Evolutionary conservation across 495 filamentous ascomycete species (phyloP), one percentile per base, ranked within the genome.

Genomic region (Aspergillus indologenus): DNA sequence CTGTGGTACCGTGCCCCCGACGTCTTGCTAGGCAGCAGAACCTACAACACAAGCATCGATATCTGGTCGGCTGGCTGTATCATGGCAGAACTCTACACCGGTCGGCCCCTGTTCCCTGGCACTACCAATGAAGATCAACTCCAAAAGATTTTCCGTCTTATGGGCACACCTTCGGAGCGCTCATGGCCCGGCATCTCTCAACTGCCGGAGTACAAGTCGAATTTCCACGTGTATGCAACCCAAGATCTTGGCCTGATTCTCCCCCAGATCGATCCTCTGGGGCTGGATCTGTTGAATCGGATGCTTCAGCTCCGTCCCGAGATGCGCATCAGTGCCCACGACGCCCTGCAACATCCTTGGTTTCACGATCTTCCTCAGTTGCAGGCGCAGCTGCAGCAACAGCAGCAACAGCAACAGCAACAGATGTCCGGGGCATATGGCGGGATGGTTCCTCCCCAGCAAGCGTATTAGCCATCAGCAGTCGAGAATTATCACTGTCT

Each of bases 11-110:
- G 92, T 19, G 92, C 92, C 0, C 92, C 92, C 1, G 92, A 97
- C 63, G 92, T 97, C 40, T 84, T 97, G 29, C 84, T 97, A 43
- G 92, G 92, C 48, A 90, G 86, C 61, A 78, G 92, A 58, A 96
- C 93, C 42, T 97, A 97, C 73, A 97, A 95, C 73, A 97, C 92
- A 22, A 93, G 89, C 75, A 97, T 97, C 76, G 92, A 97, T 67
- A 97, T 97, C 75, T 97, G 92, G 92, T 92, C 89, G 19, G 92
- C 92, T 15, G 92, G 92, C 43, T 97, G 92, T 71, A 97, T 97
- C 79, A 97, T 97, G 92, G 93, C 92, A 14, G 92, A 97, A 76
- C 94, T 97, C 89, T 96, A 91, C 73, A 95, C 91, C 0, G 93
- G 92, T 14, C 85, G 93, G 3, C 92, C 92, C 0, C 81, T 97